Percentiles rank a stretch among this genome's conserved stretches.
Evolutionary conservation across 192 early-diverging fungal species (phyloP).

Genomic region (Backusella tuberculispora): DNA sequence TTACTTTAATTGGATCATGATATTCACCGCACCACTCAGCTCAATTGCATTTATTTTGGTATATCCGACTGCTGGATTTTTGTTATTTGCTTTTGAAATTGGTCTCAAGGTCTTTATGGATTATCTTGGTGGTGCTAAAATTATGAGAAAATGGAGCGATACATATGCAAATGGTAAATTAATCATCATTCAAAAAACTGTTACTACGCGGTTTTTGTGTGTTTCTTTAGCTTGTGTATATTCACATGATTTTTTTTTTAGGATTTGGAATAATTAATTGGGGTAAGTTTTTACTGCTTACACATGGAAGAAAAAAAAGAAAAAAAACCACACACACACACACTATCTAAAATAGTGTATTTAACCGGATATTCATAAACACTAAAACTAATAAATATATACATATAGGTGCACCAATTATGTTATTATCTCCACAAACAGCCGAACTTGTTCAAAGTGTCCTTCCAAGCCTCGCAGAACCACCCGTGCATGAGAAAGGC

Average conservation of each 20-base stretch:
- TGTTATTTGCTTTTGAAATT: slow-evolving; percentile 38
- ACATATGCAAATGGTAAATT: slow-evolving; percentile 39
- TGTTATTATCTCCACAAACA: slow-evolving; percentile 24
- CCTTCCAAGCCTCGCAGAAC: slow-evolving; percentile 23
- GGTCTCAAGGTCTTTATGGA: slow-evolving; percentile 40
- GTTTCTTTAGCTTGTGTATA: not conserved
- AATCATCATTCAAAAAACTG: not conserved
- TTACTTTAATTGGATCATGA: slow-evolving; percentile 43
- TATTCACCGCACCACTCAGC: slow-evolving; percentile 38
- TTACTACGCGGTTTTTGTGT: not conserved
- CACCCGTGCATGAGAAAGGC: not conserved
- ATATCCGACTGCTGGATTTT: slow-evolving; percentile 33
- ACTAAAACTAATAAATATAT: too few species aligned
- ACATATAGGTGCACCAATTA: slow-evolving; percentile 28
- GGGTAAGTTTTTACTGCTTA: slow-evolving; percentile 33
- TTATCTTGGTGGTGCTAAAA: slow-evolving; percentile 23
- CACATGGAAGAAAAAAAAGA: too few species aligned
- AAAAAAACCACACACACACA: not conserved
- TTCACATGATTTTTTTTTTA: slow-evolving; percentile 19
- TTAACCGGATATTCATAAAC: not conserved
- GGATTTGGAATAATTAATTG: slow-evolving; percentile 44
- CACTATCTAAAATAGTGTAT: not conserved
- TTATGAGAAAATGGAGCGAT: slow-evolving; percentile 20
- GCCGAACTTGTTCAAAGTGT: slow-evolving; percentile 22
- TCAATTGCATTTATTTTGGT: slow-evolving; percentile 34